Percentiles rank a stretch among this genome's conserved stretches.
Evolutionary conservation across 805 yeast genomes (phyloP).

Genomic region (Clavispora asparagi): DNA sequence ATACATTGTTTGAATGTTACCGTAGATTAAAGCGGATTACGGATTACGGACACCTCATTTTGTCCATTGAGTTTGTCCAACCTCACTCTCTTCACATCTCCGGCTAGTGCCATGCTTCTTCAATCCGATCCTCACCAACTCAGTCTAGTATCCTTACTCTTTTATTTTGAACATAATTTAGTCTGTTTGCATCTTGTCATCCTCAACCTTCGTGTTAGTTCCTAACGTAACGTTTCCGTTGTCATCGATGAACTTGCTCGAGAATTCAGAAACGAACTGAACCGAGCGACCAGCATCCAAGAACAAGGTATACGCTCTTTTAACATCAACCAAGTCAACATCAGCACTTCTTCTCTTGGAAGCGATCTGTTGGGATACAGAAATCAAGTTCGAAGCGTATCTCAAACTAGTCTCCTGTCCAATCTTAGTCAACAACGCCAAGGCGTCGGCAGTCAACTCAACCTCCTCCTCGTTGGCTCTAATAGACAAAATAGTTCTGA

Average conservation of each 20-base stretch:
- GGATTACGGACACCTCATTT: too few species aligned
- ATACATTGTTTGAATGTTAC: not conserved
- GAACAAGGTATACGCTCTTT: conserved; percentile 81
- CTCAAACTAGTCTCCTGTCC: conserved; percentile 88
- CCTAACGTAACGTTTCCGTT: conserved; percentile 65
- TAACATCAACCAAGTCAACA: conserved; percentile 77
- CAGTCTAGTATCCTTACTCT: not conserved
- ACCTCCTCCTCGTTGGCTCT: conserved; percentile 95
- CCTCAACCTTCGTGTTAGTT: conserved; percentile 9
- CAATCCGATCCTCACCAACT: not conserved
- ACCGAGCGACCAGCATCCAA: conserved; percentile 88
- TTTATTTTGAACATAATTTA: conserved; percentile 1
- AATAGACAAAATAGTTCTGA: conserved; percentile 77
- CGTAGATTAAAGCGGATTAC: not conserved
- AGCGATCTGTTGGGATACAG: conserved; percentile 86
- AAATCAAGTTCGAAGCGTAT: conserved; percentile 84
- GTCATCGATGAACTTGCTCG: conserved; percentile 71
- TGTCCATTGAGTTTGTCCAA: too few species aligned
- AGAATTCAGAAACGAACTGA: conserved; percentile 67
- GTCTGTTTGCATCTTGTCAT: conserved; percentile 38
- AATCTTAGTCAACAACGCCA: conserved; percentile 81
- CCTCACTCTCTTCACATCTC: too few species aligned
- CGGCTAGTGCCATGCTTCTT: too few species aligned
- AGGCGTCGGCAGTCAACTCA: conserved; percentile 73
- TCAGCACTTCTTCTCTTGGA: conserved; percentile 65